phyloP scores from a whole-genome alignment of 2,329 filamentous ascomycete genomes.

The Aspergillus sp. region DNA sequence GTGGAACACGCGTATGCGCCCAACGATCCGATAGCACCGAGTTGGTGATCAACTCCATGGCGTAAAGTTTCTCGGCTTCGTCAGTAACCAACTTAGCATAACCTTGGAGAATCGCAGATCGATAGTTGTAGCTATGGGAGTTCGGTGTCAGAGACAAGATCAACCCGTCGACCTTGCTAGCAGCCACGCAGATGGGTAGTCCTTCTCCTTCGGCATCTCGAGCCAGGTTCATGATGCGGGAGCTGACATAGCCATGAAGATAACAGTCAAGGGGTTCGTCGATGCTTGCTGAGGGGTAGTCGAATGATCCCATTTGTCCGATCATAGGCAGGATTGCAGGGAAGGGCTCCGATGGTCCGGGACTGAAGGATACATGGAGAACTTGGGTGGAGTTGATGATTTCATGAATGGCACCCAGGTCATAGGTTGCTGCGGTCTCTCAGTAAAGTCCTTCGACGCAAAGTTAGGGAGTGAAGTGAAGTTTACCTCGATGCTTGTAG shows the following conservation, averaged over 20 bases:
- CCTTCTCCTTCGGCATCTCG: slow-evolving; percentile 51
- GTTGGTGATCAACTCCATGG: slow-evolving; percentile 77
- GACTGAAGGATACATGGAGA: slow-evolving; percentile 77
- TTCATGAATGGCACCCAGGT: slow-evolving; percentile 69
- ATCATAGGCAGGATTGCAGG: slow-evolving; percentile 83
- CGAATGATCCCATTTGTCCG: slow-evolving; percentile 75
- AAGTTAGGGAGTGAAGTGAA: not conserved
- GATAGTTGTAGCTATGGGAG: slow-evolving; percentile 84
- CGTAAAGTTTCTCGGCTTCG: slow-evolving; percentile 71
- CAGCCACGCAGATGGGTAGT: slow-evolving; percentile 71
- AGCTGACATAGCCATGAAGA: slow-evolving; percentile 81
- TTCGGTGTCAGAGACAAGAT: slow-evolving; percentile 78
- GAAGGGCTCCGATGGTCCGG: slow-evolving; percentile 64
- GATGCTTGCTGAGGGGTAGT: slow-evolving; percentile 59
- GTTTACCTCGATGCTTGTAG: slow-evolving; percentile 63
- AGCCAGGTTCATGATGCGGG: slow-evolving; percentile 71
- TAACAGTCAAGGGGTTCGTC: slow-evolving; percentile 73
- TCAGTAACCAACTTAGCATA: slow-evolving; percentile 69
- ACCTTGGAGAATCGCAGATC: slow-evolving; percentile 76
- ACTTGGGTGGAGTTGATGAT: slow-evolving; percentile 75
- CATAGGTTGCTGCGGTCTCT: slow-evolving; percentile 63
- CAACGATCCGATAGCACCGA: slow-evolving; percentile 70
- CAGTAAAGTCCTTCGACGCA: slow-evolving; percentile 7
- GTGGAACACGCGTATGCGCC: slow-evolving; percentile 68
- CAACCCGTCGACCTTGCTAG: slow-evolving; percentile 75